Base-by-base conservation (phyloP, 2,329 filamentous ascomycete genomes). In the Dendryphion nanum region DNA sequence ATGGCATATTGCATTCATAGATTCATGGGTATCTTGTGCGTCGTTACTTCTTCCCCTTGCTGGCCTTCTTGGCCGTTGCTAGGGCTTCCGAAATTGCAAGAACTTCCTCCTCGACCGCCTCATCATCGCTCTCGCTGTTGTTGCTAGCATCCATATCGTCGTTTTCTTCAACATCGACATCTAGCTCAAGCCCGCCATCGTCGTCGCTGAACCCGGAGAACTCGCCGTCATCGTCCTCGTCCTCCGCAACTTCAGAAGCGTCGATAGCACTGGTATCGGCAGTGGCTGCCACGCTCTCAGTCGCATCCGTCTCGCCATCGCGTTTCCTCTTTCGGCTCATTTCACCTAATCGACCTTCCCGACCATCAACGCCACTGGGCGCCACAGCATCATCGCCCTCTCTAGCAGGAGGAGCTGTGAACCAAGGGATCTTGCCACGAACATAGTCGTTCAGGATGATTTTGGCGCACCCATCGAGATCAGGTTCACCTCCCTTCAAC, bases 401-500 rank as follows among this genome's bases (percentile, higher is more conserved):
- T 21, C 51, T 55, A 29, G 56, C 50, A 2, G 90, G 89, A 7
- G 89, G 83, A 6, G 89, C 82, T 0, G 87, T 93, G 60, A 89
- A 98, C 93, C 94, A 98, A 1, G 93, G 93, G 18, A 97, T 87
- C 69, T 91, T 96, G 40, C 93, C 93, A 47, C 93, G 75, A 59
- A 97, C 80, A 63, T 97, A 98, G 61, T 98, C 93, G 57, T 95
- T 97, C 42, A 98, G 72, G 1, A 98, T 86, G 82, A 95, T 95
- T 68, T 95, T 95, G 1, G 93, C 93, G 33, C 95, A 89, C 55
- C 90, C 89, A 55, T 97, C 91, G 38, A 96, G 71, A 64, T 98
- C 93, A 4, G 91, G 86, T 64, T 97, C 93, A n/a, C 91, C 93
- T 41, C 88, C 91, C 62, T 89, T 89, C 13, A 97, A 72, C 15